Conservation (phyloP, 768 basidiomycete genomes). For the Panaeolus papilionaceus region DNA sequence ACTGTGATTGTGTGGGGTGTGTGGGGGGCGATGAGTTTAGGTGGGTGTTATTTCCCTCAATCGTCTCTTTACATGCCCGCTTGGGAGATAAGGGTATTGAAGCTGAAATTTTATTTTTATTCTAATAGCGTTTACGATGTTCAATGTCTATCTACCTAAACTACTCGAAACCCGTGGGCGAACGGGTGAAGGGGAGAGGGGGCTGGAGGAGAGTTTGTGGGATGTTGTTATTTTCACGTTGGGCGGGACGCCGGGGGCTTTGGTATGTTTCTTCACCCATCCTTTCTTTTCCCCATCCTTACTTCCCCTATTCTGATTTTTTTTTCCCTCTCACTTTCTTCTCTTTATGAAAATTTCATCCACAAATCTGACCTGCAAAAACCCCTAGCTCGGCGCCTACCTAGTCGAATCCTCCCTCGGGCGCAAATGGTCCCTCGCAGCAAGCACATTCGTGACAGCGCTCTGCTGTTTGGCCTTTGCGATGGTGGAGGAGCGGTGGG, state of each 20-base stretch:
- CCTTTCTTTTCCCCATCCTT: too few species aligned
- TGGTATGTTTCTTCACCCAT: slow-evolving; percentile 53
- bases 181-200: slow-evolving; percentile 38
- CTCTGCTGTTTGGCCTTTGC: slow-evolving; percentile 77
- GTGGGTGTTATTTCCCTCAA: slow-evolving; percentile 37
- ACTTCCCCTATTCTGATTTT: too few species aligned
- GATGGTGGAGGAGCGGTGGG: slow-evolving; percentile 58
- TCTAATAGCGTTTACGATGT: slow-evolving; percentile 80
- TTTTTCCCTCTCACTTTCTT: too few species aligned
- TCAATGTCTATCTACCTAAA: slow-evolving; percentile 91
- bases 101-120: too few species aligned
- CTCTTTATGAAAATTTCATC: too few species aligned
- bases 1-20: slow-evolving; percentile 80
- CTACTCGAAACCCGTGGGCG: slow-evolving; percentile 68
- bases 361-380: too few species aligned
- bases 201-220: slow-evolving; percentile 71
- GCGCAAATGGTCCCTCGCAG: slow-evolving; percentile 73
- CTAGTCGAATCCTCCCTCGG: slow-evolving; percentile 77
- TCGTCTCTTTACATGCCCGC: not conserved
- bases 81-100: too few species aligned
- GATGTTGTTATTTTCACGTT: slow-evolving; percentile 88
- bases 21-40: slow-evolving; percentile 82
- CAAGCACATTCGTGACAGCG: slow-evolving; percentile 78
- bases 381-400: slow-evolving; percentile 77
- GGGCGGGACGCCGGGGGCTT: slow-evolving; percentile 84